phyloP scores from a whole-genome alignment of 352 stramenopile species.

The Phytophthora niederhauseri region DNA sequence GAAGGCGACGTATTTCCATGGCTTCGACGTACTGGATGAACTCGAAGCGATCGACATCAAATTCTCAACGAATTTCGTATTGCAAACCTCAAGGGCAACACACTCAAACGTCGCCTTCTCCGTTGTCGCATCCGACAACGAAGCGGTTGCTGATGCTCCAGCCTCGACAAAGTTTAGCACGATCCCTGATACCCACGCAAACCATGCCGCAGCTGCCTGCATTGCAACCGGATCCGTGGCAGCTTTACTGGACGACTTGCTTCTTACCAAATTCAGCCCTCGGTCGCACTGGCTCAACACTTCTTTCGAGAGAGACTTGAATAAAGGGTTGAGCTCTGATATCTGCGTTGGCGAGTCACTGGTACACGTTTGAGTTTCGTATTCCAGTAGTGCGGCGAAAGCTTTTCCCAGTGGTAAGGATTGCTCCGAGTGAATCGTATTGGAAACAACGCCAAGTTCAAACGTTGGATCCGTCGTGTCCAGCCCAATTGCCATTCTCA shows the following conservation, averaged over 20 bases:
- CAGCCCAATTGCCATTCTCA: slow-evolving; percentile 34
- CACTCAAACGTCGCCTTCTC: background rate
- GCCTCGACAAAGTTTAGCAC: slow-evolving; percentile 23
- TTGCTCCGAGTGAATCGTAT: slow-evolving; percentile 4
- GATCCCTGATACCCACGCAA: slow-evolving; percentile 39
- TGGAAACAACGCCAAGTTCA: slow-evolving; percentile 4
- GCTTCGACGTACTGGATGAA: slow-evolving; percentile 1
- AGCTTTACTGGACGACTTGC: slow-evolving; percentile 17
- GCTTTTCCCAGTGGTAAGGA: slow-evolving; percentile 25
- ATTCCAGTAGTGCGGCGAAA: slow-evolving; percentile 15
- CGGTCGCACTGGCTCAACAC: slow-evolving; percentile 26
- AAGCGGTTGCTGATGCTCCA: background rate
- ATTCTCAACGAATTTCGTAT: slow-evolving; percentile 34
- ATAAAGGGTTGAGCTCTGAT: slow-evolving; percentile 23
- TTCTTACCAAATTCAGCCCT: slow-evolving; percentile 2
- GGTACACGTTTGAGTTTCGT: slow-evolving; percentile 15
- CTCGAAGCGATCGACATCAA: slow-evolving; percentile 31
- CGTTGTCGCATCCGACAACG: background rate
- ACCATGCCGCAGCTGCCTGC: slow-evolving; percentile 28
- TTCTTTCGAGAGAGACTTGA: slow-evolving; percentile 34
- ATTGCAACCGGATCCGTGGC: background rate
- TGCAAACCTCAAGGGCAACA: slow-evolving; percentile 21
- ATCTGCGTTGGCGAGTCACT: background rate
- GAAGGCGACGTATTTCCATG: slow-evolving; percentile 44
- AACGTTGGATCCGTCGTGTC: slow-evolving; percentile 31